Base-by-base conservation (phyloP, 2,329 filamentous ascomycete species). In the Phaeosphaeriaceae sp. region DNA sequence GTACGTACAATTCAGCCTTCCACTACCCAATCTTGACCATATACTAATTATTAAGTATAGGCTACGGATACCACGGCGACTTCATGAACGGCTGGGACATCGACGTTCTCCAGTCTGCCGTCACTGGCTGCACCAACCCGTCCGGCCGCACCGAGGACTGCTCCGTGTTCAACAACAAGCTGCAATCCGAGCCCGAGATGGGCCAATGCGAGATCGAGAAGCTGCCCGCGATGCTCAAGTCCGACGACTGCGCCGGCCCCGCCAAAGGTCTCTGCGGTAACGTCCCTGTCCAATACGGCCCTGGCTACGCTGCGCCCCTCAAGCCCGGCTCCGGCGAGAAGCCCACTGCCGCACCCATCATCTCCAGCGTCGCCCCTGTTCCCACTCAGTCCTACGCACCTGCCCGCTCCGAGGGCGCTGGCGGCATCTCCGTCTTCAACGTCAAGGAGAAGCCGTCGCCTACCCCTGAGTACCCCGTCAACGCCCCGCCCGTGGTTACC, bases 61-160 rank as follows among this genome's bases (percentile, higher is more conserved):
- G 91, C 48, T 91, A 86, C 81, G 87, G 87, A 53, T 86, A 85
- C 65, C 90, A 92, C 78, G 89, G 82, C 50, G 90, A 93, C 74
- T 93, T 93, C 80, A 71, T 81, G 53, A 86, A 89, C 62, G 90
- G 86, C 36, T 93, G 91, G 91, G 85, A 92, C 67, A 82, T 84
- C 63, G 78, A 82, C 47, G 82, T 84, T 56, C 88, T 92, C 57
- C 86, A 89, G 76, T 79, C 83, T 63, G 89, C 91, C 65, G 87
- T 92, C 65, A 82, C 90, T 72, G 85, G 82, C 7, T 97, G 93
- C 84, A 94, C 89, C 51, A 90, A 88, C 76, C 72, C 70, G 0
- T 88, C 86, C 10, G 93, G 93, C 33, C 70, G 81, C 44, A 87
- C 96, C 47, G 70, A 83, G 45, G 92, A 93, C 76, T 97, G 93